Evolutionary conservation across 257 asterid species (phyloP).

Genomic region (Rhazya stricta): DNA sequence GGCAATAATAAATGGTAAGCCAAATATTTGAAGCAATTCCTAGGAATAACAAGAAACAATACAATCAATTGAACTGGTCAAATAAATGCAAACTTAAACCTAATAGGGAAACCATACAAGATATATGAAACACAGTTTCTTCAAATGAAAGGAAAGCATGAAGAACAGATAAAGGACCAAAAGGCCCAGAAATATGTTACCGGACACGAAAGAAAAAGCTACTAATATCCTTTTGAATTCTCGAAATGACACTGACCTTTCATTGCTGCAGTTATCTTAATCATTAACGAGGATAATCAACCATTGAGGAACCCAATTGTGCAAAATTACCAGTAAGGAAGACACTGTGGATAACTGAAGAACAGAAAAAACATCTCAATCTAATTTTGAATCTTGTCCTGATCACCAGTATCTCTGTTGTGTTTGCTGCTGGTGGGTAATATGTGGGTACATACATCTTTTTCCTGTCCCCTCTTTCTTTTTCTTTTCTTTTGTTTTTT

Average conservation of each 20-base stretch:
- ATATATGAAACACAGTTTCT: not conserved
- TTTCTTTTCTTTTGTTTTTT: no score
- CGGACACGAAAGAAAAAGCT: not conserved
- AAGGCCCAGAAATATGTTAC: not conserved
- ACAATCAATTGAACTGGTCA: not conserved
- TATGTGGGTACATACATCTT: not conserved
- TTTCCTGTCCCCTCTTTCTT: no score
- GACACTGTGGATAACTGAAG: not conserved
- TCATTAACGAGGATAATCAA: not conserved
- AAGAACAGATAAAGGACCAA: not conserved
- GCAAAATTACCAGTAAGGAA: not conserved
- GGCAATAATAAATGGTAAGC: slow-evolving; percentile 87
- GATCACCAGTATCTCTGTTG: not conserved
- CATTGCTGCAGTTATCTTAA: not conserved
- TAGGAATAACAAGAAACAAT: slow-evolving; percentile 26
- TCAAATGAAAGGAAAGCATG: not conserved
- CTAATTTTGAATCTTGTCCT: not conserved
- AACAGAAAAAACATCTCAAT: not conserved
- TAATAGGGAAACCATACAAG: not conserved
- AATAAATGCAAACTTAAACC: not conserved
- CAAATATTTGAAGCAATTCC: slow-evolving; percentile 99
- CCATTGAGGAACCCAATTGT: not conserved
- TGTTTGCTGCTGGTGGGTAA: not conserved
- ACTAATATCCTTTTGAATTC: not conserved
- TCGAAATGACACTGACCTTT: not conserved